A percentile compares a stretch with the other conserved stretches of the same genome.
Conservation (phyloP, 2,329 filamentous ascomycete species). For the Teratosphaeria epicoccoides region DNA sequence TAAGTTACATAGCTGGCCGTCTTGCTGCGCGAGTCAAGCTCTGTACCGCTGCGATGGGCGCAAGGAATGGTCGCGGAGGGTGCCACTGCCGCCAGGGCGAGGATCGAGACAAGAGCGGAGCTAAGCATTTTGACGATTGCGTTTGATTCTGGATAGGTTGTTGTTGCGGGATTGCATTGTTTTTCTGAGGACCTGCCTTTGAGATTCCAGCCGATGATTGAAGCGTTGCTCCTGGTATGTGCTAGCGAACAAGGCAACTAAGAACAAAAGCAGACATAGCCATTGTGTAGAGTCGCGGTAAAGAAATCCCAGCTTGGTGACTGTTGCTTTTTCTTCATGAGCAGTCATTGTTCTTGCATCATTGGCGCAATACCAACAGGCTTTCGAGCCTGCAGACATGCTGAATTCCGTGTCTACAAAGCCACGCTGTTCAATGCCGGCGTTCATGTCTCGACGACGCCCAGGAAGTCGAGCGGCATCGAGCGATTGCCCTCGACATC, state of each 20-base stretch:
- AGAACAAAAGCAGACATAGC: neutral
- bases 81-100: neutral
- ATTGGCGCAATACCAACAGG: no score
- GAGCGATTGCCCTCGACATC: neutral
- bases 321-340: neutral
- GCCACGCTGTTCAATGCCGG: no score
- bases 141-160: no score
- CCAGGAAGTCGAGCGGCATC: neutral
- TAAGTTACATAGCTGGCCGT: neutral
- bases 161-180: neutral
- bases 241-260: neutral
- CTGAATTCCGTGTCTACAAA: no score
- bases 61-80: neutral
- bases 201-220: no score
- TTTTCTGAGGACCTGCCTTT: no score
- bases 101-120: neutral
- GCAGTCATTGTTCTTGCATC: neutral
- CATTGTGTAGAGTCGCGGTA: neutral
- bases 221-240: neutral
- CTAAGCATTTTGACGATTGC: neutral
- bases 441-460: conserved; percentile 2
- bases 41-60: neutral
- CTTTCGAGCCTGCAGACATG: no score
- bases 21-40: neutral
- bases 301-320: neutral